Base-by-base conservation (phyloP, 2,329 filamentous ascomycete species). In the Aspergillus versicolor region DNA sequence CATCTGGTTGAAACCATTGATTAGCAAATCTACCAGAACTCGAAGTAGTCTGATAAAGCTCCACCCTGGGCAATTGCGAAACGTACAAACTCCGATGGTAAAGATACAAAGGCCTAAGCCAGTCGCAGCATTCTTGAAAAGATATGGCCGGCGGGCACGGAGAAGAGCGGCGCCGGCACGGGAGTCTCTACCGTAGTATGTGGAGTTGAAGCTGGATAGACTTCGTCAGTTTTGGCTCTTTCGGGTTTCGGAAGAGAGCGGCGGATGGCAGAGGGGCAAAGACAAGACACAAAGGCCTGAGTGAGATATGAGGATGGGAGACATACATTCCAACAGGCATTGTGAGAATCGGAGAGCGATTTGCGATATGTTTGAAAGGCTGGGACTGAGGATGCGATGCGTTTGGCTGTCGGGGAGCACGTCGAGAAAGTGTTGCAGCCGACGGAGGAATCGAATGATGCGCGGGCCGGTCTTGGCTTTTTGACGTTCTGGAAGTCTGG, bases 101-200 rank as follows among this genome's bases (percentile, higher is more conserved):
- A 97, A 86, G 19, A 81, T 82, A 64, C 89, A 81, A 48, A 97
- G 83, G 13, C 81, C 85, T n/a, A 89, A 70, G 17, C 94, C 94
- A 1, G 92, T 91, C 59, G 93, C 68, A 27, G 88, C 83, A 76
- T 99, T 99, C 80, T 90, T 95, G 75, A 97, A 78, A 41, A 99
- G 83, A 75, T 95, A 99, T 49, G 94, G 94, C 67, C 91, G 87
- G 67, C 95, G 88, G 55, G 94, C 93, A 71, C 94, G 90, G 73
- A 97, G 88, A 63, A 99, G 87, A 55, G 95, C 90, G 48, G 92
- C 88, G 60, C 90, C 90, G 76, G 95, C 92, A 63, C 89, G 88
- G 78, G 90, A 90, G 70, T 89, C 84, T 72, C 88, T 87, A 77
- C 96, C 90, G 82, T 97, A 99, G 83, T 99, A 99, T 63, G 91